Evolutionary conservation across 805 yeast genomes (phyloP).

Genomic region (Diddensiella santjacobensis): DNA sequence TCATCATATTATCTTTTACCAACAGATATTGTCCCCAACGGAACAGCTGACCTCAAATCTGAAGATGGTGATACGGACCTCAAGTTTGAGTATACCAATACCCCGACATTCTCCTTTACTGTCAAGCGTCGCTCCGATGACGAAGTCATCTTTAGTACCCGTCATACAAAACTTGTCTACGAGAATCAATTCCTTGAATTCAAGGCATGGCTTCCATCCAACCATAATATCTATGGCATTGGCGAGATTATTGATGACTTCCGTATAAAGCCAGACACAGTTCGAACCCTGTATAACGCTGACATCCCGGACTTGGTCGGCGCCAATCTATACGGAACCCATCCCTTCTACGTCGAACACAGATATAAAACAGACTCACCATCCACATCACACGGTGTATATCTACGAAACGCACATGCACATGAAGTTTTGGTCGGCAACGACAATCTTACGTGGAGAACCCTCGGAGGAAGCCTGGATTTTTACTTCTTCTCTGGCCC

Average conservation of each 20-base stretch:
- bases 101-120: slow-evolving; percentile 20
- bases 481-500: slow-evolving; percentile 29
- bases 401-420: slow-evolving; percentile 32
- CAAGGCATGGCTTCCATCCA: slow-evolving; percentile 31
- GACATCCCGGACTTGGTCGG: slow-evolving; percentile 32
- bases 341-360: slow-evolving; percentile 35
- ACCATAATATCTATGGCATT: slow-evolving; percentile 32
- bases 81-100: neutral
- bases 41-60: slow-evolving; percentile 4
- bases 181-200: slow-evolving; percentile 36
- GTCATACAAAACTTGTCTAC: slow-evolving; percentile 33
- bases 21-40: slow-evolving; percentile 8
- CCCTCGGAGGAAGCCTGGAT: slow-evolving; percentile 32
- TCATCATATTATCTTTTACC: slow-evolving; percentile 10
- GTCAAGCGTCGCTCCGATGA: slow-evolving; percentile 26
- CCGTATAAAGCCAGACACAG: slow-evolving; percentile 29
- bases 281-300: slow-evolving; percentile 33
- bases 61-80: slow-evolving; percentile 6
- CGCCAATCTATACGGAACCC: slow-evolving; percentile 35
- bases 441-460: slow-evolving; percentile 32
- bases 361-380: slow-evolving; percentile 20
- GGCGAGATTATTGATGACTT: slow-evolving; percentile 36
- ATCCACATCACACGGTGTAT: slow-evolving; percentile 31
- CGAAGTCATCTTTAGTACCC: slow-evolving; percentile 32
- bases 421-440: slow-evolving; percentile 33